Percentiles rank a stretch among this genome's conserved stretches.
Evolutionary conservation across 2,329 filamentous ascomycete genomes (phyloP).

Genomic region (Tolypocladium capitatum): DNA sequence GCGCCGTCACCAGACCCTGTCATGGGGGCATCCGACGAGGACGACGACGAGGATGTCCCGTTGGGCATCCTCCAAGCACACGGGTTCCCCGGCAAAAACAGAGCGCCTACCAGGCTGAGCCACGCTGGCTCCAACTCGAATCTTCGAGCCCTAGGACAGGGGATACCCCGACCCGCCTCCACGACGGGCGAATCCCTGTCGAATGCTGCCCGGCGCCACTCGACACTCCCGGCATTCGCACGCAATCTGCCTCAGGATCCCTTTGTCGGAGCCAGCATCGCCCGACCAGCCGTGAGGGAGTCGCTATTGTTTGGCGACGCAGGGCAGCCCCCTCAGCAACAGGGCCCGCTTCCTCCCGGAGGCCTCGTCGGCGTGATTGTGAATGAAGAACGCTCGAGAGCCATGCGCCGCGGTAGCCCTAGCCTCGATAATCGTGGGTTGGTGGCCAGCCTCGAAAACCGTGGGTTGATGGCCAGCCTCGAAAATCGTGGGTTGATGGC

Average conservation of each 20-base stretch:
- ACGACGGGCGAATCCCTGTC: slow-evolving; percentile 35
- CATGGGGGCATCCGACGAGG: slow-evolving; percentile 54
- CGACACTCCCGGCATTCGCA: slow-evolving; percentile 65
- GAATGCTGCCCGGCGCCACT: slow-evolving; percentile 16
- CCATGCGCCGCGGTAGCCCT: slow-evolving; percentile 66
- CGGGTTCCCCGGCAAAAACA: slow-evolving; percentile 69
- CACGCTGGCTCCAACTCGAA: slow-evolving; percentile 60
- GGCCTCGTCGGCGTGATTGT: slow-evolving; percentile 83
- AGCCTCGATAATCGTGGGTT: slow-evolving; percentile 41
- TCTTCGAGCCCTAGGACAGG: slow-evolving; percentile 41
- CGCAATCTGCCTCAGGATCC: slow-evolving; percentile 72
- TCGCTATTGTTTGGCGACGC: slow-evolving; percentile 58
- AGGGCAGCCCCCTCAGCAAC: slow-evolving; percentile 21
- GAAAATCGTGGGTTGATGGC: slow-evolving; percentile 31
- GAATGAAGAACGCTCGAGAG: slow-evolving; percentile 66
- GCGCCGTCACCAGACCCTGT: slow-evolving; percentile 22
- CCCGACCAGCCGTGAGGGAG: slow-evolving; percentile 60
- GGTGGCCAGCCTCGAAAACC: slow-evolving; percentile 17
- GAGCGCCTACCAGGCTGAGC: slow-evolving; percentile 56
- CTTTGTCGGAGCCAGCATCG: slow-evolving; percentile 66
- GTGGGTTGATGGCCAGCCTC: slow-evolving; percentile 40
- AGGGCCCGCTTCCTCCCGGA: slow-evolving; percentile 43
- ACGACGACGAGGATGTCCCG: slow-evolving; percentile 83
- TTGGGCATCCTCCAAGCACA: slow-evolving; percentile 78
- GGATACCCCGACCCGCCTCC: slow-evolving; percentile 40